Base-by-base conservation (phyloP, 495 filamentous ascomycete genomes). In the Neurospora tetrasperma region DNA sequence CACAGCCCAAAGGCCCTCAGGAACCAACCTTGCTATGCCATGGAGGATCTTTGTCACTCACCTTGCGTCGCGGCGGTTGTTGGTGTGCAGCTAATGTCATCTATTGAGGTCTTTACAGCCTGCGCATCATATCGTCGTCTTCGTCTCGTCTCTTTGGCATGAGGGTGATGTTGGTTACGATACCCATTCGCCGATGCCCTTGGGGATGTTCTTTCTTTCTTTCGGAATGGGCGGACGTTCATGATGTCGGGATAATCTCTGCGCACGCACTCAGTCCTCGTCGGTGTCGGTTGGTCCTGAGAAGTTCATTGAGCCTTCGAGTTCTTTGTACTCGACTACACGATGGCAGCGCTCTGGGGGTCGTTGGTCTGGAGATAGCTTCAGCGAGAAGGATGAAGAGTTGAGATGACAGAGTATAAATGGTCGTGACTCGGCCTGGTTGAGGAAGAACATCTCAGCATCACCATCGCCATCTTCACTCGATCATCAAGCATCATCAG, bases 201-300 rank as follows among this genome's bases (percentile, higher is more conserved):
- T 10, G 23, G n/a, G 20, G 35, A 6, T 59, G 20, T 23, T 27
- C 20, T 27, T 59, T 6, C 27, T 31, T 31, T 31, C 35, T 38
- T 38, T 59, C 5, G 14, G 11, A 14, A 0, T 1, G 5, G 5
- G 11, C 5, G 1, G 5, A 14, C 0, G 0, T 0, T 59, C 11
- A 27, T 2, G 20, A 14, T 23, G 5, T 4, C 48, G 3, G 2
- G 5, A 4, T 5, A 10, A 12, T 8, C 5, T 59, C 27, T 59
- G 20, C 4, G 20, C 48, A 11, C 48, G 20, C 27, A 59, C 23
- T 5, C 11, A 2, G 5, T 31, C 11, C 11, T 20, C 48, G 4
- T 59, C 23, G 23, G 20, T 59, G 48, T 27, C 20, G 9, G 11
- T 59, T 23, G 48, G 48, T 59, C 23, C 14, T 23, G 11, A 7